Conservation (phyloP, 2,329 filamentous ascomycete genomes). For the Pseudopithomyces maydicus region DNA sequence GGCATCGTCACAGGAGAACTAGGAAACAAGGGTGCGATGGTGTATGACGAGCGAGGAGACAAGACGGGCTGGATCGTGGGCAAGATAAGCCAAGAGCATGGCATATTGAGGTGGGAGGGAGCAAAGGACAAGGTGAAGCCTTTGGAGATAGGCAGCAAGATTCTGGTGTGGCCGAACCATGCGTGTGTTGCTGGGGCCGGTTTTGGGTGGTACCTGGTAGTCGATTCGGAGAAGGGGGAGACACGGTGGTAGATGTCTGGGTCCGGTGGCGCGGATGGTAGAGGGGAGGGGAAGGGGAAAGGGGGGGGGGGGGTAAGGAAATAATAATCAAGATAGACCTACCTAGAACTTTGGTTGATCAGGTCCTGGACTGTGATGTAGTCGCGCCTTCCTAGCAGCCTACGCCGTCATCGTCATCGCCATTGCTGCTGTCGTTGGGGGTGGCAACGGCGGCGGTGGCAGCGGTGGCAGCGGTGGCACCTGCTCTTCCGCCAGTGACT, state of each 20-base stretch:
- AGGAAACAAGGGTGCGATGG: slow-evolving; percentile 23
- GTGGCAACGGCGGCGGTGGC: no score
- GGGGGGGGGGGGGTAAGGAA: not conserved
- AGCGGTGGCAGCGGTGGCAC: no score
- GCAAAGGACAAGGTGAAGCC: slow-evolving; percentile 42
- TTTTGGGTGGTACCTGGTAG: slow-evolving; percentile 74
- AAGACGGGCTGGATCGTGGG: slow-evolving; percentile 68
- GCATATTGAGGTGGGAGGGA: slow-evolving; percentile 67
- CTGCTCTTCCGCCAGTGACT: no score
- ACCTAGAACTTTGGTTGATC: slow-evolving; percentile 27
- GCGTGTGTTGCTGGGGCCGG: slow-evolving; percentile 75
- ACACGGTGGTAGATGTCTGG: slow-evolving; percentile 75
- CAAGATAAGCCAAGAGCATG: slow-evolving; percentile 78
- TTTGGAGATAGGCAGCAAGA: slow-evolving; percentile 13
- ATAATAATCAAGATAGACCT: slow-evolving; percentile 18
- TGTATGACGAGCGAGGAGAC: slow-evolving; percentile 32
- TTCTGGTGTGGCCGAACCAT: slow-evolving; percentile 77
- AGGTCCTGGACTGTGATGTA: slow-evolving; percentile 19
- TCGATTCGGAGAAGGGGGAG: slow-evolving; percentile 64
- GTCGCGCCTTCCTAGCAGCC: no score
- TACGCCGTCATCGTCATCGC: no score
- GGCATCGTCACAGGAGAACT: slow-evolving; percentile 69
- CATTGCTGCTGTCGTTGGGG: no score
- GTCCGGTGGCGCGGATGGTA: slow-evolving; percentile 72
- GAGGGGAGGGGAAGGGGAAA: not conserved